Percentiles rank a stretch among this genome's conserved stretches.
Evolutionary conservation across 148 eudicot species (phyloP).

Genomic region (Spergularia marina): DNA sequence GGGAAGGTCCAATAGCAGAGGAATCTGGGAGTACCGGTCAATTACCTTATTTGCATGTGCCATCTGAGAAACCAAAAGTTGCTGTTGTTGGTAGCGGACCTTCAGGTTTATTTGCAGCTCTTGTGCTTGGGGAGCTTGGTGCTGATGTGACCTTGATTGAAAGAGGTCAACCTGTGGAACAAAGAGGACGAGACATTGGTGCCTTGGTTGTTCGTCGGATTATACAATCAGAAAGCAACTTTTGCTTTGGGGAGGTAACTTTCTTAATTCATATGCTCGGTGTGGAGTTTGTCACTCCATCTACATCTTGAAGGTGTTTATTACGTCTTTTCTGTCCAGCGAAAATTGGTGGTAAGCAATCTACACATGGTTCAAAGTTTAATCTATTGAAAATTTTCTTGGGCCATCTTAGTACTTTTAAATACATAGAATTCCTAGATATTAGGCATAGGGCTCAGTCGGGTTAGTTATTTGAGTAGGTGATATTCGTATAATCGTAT

Average conservation of each 20-base stretch:
- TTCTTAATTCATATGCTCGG: constrained; percentile 26
- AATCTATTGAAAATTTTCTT: neutral
- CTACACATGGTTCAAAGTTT: neutral
- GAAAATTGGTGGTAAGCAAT: neutral
- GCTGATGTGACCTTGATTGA: constrained; percentile 91
- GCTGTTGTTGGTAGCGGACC: constrained; percentile 98
- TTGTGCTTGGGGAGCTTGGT: constrained; percentile 96
- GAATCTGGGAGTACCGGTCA: constrained; percentile 32
- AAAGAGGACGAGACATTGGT: constrained; percentile 97
- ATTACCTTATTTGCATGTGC: constrained; percentile 20
- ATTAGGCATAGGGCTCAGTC: neutral
- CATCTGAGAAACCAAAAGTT: constrained; percentile 59
- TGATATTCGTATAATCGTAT: neutral
- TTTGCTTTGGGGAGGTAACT: constrained; percentile 98
- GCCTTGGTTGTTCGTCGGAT: constrained; percentile 87
- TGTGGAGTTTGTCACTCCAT: constrained; percentile 3
- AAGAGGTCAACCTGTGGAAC: constrained; percentile 94
- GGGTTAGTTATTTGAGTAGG: neutral
- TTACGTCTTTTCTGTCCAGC: neutral
- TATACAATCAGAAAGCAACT: constrained; percentile 91
- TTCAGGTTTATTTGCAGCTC: constrained; percentile 88
- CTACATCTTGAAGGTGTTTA: neutral
- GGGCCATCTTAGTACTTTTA: neutral
- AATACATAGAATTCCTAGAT: neutral
- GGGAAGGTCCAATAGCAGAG: constrained; percentile 28